A percentile compares a stretch with the other conserved stretches of the same genome.
Evolutionary conservation across 495 filamentous ascomycete genomes (phyloP).

Genomic region (Podospora comata): DNA sequence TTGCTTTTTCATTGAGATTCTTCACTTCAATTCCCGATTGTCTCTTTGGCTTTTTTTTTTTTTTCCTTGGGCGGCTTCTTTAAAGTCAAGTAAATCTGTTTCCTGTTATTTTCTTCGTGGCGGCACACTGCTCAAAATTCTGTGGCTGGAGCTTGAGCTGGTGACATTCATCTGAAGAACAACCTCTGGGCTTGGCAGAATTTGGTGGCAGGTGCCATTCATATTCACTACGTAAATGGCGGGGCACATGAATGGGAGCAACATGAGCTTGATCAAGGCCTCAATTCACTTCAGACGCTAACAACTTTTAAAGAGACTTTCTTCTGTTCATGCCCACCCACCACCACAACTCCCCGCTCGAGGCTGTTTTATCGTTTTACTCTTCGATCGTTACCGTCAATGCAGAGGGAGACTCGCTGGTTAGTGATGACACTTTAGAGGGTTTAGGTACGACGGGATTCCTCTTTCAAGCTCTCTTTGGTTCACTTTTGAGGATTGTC

Average conservation of each 20-base stretch:
- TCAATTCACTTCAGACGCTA: conserved; percentile 4
- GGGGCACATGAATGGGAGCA: not conserved
- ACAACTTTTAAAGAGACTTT: conserved; percentile 64
- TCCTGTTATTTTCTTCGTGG: not conserved
- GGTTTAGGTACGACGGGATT: conserved; percentile 90
- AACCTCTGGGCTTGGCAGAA: not conserved
- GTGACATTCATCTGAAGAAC: not conserved
- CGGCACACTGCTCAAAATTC: not conserved
- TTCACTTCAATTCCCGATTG: not conserved
- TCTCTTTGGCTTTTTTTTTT: not conserved
- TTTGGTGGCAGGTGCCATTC: conserved; percentile 10
- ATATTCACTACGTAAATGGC: not conserved
- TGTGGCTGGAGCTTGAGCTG: not conserved
- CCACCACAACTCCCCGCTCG: conserved; percentile 64
- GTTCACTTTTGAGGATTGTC: conserved; percentile 59
- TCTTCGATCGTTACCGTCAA: conserved; percentile 85
- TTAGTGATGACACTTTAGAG: conserved; percentile 83
- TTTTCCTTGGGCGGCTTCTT: not conserved
- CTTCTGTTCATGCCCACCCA: conserved; percentile 78
- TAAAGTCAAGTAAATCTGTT: not conserved
- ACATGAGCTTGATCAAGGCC: not conserved
- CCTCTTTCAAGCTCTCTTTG: conserved; percentile 66
- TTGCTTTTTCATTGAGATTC: not conserved
- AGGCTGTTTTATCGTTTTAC: conserved; percentile 87
- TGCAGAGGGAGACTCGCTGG: conserved; percentile 87